Conservation (phyloP, 768 basidiomycete genomes). For the Dioszegia aurantiaca region DNA sequence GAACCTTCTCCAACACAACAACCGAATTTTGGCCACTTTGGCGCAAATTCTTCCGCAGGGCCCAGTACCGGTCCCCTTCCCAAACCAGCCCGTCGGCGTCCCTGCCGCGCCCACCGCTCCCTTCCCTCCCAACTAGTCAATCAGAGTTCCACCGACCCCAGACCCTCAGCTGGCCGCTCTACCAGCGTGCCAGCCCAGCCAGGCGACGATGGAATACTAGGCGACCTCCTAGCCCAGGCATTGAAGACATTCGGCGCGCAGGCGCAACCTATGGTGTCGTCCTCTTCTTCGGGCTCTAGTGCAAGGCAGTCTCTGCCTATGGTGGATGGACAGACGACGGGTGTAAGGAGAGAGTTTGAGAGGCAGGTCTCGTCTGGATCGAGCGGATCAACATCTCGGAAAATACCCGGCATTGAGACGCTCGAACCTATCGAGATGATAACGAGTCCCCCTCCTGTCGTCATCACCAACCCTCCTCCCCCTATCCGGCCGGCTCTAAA, state of each 20-base stretch:
- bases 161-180: neutral
- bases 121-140: constrained; percentile 20
- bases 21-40: constrained; percentile 24
- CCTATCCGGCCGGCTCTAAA: neutral
- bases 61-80: constrained; percentile 1
- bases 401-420: too few relatives aligned
- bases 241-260: constrained; percentile 10
- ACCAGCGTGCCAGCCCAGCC: neutral
- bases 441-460: too few relatives aligned
- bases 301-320: neutral
- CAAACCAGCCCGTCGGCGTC: constrained; percentile 25
- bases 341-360: neutral
- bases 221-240: constrained; percentile 6
- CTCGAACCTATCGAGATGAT: too few relatives aligned
- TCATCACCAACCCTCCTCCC: too few relatives aligned
- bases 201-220: neutral
- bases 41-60: constrained; percentile 13
- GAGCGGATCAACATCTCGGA: neutral
- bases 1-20: constrained; percentile 25
- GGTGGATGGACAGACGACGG: neutral
- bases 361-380: neutral
- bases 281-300: neutral
- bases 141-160: neutral
- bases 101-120: constrained; percentile 30
- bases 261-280: neutral